Evolutionary conservation across 352 stramenopile species (phyloP), one percentile per base, ranked within the genome.

Genomic region (Aphanomyces stellatus): DNA sequence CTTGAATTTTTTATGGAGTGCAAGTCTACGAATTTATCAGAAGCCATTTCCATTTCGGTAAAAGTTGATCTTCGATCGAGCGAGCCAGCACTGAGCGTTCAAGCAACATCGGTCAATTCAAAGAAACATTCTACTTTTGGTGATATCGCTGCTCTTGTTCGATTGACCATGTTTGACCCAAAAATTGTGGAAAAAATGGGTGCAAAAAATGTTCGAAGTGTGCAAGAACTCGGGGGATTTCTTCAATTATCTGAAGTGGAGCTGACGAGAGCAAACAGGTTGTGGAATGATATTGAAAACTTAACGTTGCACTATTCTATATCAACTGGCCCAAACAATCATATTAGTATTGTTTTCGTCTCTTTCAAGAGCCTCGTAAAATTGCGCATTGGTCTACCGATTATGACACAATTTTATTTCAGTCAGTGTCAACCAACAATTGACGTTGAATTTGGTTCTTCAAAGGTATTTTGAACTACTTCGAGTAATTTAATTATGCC

Each of bases 201-300:
- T 4, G 28, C 8, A 13, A 11, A 2, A 11, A 46, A 11, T 15
- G 37, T 67, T 4, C 40, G 35, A 22, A 19, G 10, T 6, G 19
- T 4, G 11, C 17, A 28, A n/a, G 60, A 57, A 4, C 31, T 60
- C 17, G 15, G 25, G 10, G 22, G 17, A 4, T 59, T 67, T 42
- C 27, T 67, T 4, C 60, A 67, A 19, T 22, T 10, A 33, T 13
- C 42, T 30, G 41, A 67, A 28, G 19, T 60, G 24, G 41, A 59
- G 10, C 24, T 67, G 13, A 15, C 25, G 17, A 37, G 60, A 13
- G 41, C 60, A 8, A 25, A 24, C 1, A 37, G 60, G 10, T 19
- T 67, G 15, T 59, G 41, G 40, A 56, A 57, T n/a, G 49, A 57
- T 24, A n/a, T 57, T 30, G 60, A 67, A 57, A 24, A 27, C 1